These are phyloP conservation scores for Cercospora berteroae DNA, from an alignment of 2,329 filamentous ascomycete species.

Conservation along the genomic window DNA sequence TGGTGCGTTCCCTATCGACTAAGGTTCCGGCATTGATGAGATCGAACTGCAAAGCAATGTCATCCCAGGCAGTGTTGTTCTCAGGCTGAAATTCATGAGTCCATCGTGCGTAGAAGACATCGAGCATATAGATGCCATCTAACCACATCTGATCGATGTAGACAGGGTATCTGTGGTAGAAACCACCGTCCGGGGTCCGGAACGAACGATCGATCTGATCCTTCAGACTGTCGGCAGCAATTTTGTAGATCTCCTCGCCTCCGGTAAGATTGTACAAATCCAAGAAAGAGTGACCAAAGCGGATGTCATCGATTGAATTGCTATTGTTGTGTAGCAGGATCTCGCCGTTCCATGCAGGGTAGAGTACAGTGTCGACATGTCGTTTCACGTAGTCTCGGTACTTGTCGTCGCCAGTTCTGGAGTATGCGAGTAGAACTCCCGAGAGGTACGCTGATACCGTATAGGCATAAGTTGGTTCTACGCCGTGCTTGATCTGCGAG, in stretches of 20 bases:
- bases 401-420: conserved; percentile 25
- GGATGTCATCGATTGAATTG: conserved; percentile 21
- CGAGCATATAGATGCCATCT: conserved; percentile 52
- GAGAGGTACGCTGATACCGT: conserved; percentile 27
- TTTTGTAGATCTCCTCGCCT: conserved; percentile 19
- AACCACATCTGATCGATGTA: conserved; percentile 54
- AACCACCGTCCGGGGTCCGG: conserved; percentile 28
- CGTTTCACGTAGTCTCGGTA: conserved; percentile 45
- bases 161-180: conserved; percentile 33
- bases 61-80: conserved; percentile 21
- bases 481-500: conserved; percentile 29
- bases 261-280: conserved; percentile 21
- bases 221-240: conserved; percentile 22
- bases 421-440: conserved; percentile 25
- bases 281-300: conserved; percentile 31
- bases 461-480: conserved; percentile 27
- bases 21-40: conserved; percentile 45
- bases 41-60: conserved; percentile 43
- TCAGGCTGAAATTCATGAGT: conserved; percentile 8
- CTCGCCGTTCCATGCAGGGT: conserved; percentile 36
- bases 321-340: conserved; percentile 19
- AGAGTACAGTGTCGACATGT: conserved; percentile 46
- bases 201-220: conserved; percentile 29
- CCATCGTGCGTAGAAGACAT: conserved; percentile 43
- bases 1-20: conserved; percentile 29